Evolutionary conservation across 2,329 filamentous ascomycete species (phyloP).

Genomic region (Pseudogymnoascus verrucosus): DNA sequence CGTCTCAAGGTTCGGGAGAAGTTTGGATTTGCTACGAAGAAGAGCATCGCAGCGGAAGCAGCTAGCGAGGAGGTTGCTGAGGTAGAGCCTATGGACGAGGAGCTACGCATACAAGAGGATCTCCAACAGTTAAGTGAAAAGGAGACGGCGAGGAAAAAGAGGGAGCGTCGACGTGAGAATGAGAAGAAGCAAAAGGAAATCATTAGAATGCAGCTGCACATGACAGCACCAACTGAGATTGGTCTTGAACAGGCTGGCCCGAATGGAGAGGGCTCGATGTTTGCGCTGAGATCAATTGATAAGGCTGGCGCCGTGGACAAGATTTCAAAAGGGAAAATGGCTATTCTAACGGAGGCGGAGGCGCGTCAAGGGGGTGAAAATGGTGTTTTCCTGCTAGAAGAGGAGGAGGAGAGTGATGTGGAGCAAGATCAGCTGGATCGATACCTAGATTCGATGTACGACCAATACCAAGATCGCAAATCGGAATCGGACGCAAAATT

Average conservation of each 20-base stretch:
- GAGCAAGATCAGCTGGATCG: conserved; percentile 76
- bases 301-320: conserved; percentile 62
- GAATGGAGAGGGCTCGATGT: conserved; percentile 74
- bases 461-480: conserved; percentile 72
- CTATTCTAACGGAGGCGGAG: conserved; percentile 50
- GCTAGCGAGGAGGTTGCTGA: conserved; percentile 62
- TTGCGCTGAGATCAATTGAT: conserved; percentile 74
- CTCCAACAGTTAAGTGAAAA: conserved; percentile 74
- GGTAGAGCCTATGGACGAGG: conserved; percentile 88
- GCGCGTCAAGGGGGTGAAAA: conserved; percentile 52
- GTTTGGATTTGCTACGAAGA: conserved; percentile 76
- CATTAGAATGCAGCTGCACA: conserved; percentile 93
- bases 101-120: conserved; percentile 82
- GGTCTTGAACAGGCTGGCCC: conserved; percentile 81
- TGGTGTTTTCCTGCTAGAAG: conserved; percentile 44
- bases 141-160: conserved; percentile 68
- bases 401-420: conserved; percentile 61
- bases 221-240: conserved; percentile 93
- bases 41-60: conserved; percentile 36
- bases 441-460: conserved; percentile 82
- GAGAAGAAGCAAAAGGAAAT: conserved; percentile 93
- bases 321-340: conserved; percentile 74
- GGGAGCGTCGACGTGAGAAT: conserved; percentile 79
- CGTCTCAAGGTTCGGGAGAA: conserved; percentile 80
- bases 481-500: conserved; percentile 78